Evolutionary conservation across 768 basidiomycete genomes (phyloP), one percentile per base, ranked within the genome.

Genomic region (Mycena sanguinolenta): DNA sequence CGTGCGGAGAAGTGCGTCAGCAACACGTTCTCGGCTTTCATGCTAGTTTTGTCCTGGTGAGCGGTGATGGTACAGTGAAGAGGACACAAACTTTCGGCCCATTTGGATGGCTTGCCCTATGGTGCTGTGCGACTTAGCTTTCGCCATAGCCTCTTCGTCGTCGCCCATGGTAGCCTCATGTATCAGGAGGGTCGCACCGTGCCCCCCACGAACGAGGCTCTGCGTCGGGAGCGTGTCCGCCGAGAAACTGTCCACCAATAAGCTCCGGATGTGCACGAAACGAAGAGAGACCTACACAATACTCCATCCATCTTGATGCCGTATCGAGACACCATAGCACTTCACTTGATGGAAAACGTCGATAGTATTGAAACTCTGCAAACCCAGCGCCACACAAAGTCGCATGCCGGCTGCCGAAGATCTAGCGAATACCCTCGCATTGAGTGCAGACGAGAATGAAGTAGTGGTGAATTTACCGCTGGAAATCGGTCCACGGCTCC

Each of bases 111-210:
- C 97, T 76, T 98, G 94, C 0, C 94, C 90, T 67, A 96, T 89
- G 0, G 97, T 99, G 67, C 93, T 95, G 78, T 99, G 97, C 5
- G 91, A 91, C 82, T 97, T 98, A 44, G 80, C 79, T 1, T 74
- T 75, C 0, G 96, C 96, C 81, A 94, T 79, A 16, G 91, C 91
- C 23, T 83, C 87, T 75, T 96, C 89, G 63, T 93, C 93, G 75
- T 98, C 93, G 2, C 90, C 93, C 88, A 98, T 91, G 4, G 96
- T 96, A 0, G 97, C 95, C 78, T 99, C 97, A 75, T 99, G 97
- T 36, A 99, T 96, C 49, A 99, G 84, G 2, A 99, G 82, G 0
- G 95, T 95, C 0, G 93, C 92, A 50, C 81, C 76, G 68, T 83
- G 75, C 0, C 94, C 97, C 0, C 89, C 90, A 52, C 84, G 77